Evolutionary conservation across 2,329 filamentous ascomycete species (phyloP), one percentile per base, ranked within the genome.

Genomic region (Nectriaceae sp.): DNA sequence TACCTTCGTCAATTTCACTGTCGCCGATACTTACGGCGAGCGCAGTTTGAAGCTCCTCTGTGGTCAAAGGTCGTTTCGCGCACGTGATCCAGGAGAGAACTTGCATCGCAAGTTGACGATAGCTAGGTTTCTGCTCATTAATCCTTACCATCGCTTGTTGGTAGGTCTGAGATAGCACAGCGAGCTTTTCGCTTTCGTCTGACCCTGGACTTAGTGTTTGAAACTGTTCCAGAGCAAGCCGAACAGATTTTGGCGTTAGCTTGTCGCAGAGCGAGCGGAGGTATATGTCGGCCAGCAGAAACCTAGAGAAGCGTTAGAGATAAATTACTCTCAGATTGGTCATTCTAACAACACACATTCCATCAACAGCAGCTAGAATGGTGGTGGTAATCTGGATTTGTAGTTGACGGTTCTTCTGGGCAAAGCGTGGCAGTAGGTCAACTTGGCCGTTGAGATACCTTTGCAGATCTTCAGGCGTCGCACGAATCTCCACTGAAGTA

Each of bases 71-170:
- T 31, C 66, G 61, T 38, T 54, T 65, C 0, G 72, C 64, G 20
- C 46, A 72, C 0, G 58, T 62, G 5, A 78, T 66, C 75, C 71
- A 77, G 0, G 59, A 59, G 0, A 78, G 42, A 4, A 63, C 59
- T 4, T 67, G 31, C 15, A 60, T 67, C 0, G 76, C 76, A 33
- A 75, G 60, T 0, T 65, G 41, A 13, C 38, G 26, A 10, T 64
- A 48, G 2, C 64, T 67, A 1, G 40, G 1, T 0, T 47, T 4
- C 39, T 80, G 74, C 0, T 49, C 43, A 3, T 67, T 35, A 10
- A 80, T 75, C 15, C 74, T 59, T 2, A 66, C 24, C 58, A 80
- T 72, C 0, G 70, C 69, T 0, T 70, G 48, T 0, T 66, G 42
- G 36, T 82, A 82, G 0, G 71, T 69, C 3, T 50, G 2, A 8